Evolutionary conservation across 176 grass and related monocot species (phyloP).

Genomic region (Rhynchospora tenuis): DNA sequence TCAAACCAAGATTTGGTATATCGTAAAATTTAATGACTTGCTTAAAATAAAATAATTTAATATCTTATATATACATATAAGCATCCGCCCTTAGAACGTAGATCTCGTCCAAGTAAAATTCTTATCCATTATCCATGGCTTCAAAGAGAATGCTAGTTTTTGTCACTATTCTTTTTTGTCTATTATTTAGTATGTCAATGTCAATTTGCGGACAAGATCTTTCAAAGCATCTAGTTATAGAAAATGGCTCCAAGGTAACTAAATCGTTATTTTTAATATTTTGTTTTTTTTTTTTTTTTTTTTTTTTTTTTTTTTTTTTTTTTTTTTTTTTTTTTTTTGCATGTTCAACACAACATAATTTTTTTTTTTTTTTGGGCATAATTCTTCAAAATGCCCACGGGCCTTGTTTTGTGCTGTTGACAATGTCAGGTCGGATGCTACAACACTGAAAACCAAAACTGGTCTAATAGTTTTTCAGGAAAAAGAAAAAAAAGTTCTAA

Average conservation of each 20-base stretch:
- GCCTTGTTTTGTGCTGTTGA: too few species aligned
- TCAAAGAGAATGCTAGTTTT: neutral
- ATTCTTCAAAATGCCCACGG: too few species aligned
- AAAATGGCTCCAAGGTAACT: neutral
- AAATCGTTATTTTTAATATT: neutral
- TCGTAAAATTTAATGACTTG: neutral
- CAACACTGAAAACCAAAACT: too few species aligned
- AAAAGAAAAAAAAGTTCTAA: too few species aligned
- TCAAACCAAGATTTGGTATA: neutral
- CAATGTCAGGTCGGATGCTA: too few species aligned
- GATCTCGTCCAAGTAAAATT: neutral
- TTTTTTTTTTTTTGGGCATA: too few species aligned
- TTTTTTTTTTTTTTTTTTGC: neutral
- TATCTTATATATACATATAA: neutral
- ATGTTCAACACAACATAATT: neutral
- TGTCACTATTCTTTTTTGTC: neutral
- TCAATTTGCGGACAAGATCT: neutral
- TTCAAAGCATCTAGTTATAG: neutral
- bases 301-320: neutral
- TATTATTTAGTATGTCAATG: neutral
- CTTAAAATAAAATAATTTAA: neutral
- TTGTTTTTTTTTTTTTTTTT: neutral
- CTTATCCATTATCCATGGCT: neutral
- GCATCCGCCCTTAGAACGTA: too few species aligned
- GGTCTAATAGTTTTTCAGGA: too few species aligned